These are phyloP conservation scores for Xylariaceae sp. DNA, from an alignment of 2,329 filamentous ascomycete species.

Conservation along the genomic window DNA sequence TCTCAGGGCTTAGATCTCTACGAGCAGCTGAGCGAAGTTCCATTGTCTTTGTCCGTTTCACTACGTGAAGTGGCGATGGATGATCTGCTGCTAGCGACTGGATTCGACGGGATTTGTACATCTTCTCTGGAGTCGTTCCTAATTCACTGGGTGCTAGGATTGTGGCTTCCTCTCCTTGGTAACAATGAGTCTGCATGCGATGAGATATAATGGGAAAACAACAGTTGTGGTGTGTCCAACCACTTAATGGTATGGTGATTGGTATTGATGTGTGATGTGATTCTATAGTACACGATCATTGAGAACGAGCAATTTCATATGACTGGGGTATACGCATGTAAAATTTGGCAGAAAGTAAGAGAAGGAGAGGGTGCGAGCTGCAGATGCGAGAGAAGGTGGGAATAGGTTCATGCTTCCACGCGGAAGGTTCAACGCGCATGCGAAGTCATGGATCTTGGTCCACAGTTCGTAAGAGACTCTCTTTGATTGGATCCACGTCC, in stretches of 20 bases:
- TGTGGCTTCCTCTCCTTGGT: too few relatives aligned
- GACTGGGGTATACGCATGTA: not conserved
- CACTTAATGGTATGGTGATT: too few relatives aligned
- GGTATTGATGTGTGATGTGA: too few relatives aligned
- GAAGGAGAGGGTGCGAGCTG: too few relatives aligned
- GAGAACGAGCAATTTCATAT: not conserved
- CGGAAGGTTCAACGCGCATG: not conserved
- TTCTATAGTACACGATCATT: too few relatives aligned
- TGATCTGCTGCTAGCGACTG: slow-evolving; percentile 14
- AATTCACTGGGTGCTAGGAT: too few relatives aligned
- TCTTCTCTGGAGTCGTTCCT: too few relatives aligned
- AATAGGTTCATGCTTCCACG: not conserved
- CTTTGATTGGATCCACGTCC: slow-evolving; percentile 55
- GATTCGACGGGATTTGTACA: too few relatives aligned
- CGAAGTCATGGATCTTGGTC: slow-evolving; percentile 28
- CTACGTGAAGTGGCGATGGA: slow-evolving; percentile 26
- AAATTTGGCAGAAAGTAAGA: too few relatives aligned
- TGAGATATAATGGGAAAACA: too few relatives aligned
- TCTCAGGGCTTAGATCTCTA: slow-evolving; percentile 21
- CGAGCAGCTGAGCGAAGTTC: slow-evolving; percentile 17
- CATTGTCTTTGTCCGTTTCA: slow-evolving; percentile 25
- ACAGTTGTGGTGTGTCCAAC: too few relatives aligned
- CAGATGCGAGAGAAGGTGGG: not conserved
- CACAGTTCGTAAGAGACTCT: slow-evolving; percentile 53
- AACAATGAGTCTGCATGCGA: too few relatives aligned